Conservation (phyloP, 2,329 filamentous ascomycete species). For the Fusarium graminum region DNA sequence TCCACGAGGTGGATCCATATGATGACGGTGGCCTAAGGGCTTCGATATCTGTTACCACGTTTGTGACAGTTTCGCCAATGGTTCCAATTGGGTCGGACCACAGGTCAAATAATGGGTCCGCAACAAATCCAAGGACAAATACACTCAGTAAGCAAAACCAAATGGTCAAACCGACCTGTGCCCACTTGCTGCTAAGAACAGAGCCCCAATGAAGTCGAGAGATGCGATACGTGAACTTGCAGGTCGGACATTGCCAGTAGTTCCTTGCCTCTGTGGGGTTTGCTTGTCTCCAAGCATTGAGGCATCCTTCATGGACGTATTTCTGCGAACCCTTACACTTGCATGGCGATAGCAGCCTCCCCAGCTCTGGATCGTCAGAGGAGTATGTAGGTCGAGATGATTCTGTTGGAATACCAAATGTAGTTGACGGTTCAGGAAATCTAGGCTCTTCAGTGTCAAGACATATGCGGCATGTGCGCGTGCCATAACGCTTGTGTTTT, state of each 20-base stretch:
- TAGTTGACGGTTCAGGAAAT: slow-evolving; percentile 55
- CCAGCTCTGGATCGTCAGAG: slow-evolving; percentile 78
- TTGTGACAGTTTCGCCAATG: slow-evolving; percentile 65
- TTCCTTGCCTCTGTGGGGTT: slow-evolving; percentile 75
- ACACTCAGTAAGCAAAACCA: slow-evolving; percentile 77
- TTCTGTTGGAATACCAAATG: slow-evolving; percentile 52
- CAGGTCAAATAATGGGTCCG: slow-evolving; percentile 90
- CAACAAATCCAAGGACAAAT: slow-evolving; percentile 89
- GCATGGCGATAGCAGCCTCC: slow-evolving; percentile 88
- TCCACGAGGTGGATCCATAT: slow-evolving; percentile 73
- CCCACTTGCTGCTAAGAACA: slow-evolving; percentile 73
- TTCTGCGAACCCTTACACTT: slow-evolving; percentile 92
- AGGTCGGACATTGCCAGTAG: slow-evolving; percentile 90
- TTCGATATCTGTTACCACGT: slow-evolving; percentile 59
- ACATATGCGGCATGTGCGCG: slow-evolving; percentile 89
- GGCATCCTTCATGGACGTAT: slow-evolving; percentile 93
- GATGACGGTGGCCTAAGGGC: slow-evolving; percentile 55
- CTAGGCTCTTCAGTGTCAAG: slow-evolving; percentile 74
- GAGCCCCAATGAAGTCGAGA: slow-evolving; percentile 81
- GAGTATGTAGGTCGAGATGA: slow-evolving; percentile 68
- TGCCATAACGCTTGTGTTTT: slow-evolving; percentile 67
- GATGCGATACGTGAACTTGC: slow-evolving; percentile 84
- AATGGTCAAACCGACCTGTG: slow-evolving; percentile 79
- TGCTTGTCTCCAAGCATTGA: slow-evolving; percentile 84
- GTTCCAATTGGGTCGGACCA: slow-evolving; percentile 83